Conservation (phyloP, 805 yeast species). For the Pichia sporocuriosa region DNA sequence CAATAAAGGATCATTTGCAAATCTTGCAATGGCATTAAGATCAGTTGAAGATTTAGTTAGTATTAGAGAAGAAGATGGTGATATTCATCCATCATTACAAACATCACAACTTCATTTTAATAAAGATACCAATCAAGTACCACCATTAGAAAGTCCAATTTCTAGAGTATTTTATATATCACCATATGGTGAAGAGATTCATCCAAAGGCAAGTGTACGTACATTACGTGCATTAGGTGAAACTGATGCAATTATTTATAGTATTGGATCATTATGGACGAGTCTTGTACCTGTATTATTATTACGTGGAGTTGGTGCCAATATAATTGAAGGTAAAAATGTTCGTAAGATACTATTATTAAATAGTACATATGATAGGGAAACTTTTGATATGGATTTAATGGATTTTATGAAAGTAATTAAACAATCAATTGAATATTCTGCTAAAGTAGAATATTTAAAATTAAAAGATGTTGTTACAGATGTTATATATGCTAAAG, state of each 20-base stretch:
- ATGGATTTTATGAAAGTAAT: conserved; percentile 41
- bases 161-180: conserved; percentile 71
- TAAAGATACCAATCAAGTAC: conserved; percentile 43
- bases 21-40: not conserved
- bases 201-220: conserved; percentile 63
- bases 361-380: conserved; percentile 75
- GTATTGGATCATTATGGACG: conserved; percentile 87
- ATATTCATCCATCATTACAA: not conserved
- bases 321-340: conserved; percentile 31
- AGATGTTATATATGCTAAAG: not conserved
- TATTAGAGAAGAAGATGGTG: conserved; percentile 46
- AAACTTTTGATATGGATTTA: conserved; percentile 64
- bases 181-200: conserved; percentile 81
- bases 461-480: not conserved
- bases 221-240: conserved; percentile 45
- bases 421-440: not conserved
- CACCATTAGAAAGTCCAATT: conserved; percentile 70
- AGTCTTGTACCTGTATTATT: conserved; percentile 76
- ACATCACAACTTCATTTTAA: conserved; percentile 3
- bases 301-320: conserved; percentile 64
- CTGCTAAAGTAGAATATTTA: not conserved
- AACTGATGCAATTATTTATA: conserved; percentile 56
- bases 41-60: conserved; percentile 12
- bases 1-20: too few relatives aligned
- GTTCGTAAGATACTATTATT: conserved; percentile 54